These are phyloP conservation scores for Tribonema minus DNA, from an alignment of 108 stramenopile genomes.

Conservation along the genomic window DNA sequence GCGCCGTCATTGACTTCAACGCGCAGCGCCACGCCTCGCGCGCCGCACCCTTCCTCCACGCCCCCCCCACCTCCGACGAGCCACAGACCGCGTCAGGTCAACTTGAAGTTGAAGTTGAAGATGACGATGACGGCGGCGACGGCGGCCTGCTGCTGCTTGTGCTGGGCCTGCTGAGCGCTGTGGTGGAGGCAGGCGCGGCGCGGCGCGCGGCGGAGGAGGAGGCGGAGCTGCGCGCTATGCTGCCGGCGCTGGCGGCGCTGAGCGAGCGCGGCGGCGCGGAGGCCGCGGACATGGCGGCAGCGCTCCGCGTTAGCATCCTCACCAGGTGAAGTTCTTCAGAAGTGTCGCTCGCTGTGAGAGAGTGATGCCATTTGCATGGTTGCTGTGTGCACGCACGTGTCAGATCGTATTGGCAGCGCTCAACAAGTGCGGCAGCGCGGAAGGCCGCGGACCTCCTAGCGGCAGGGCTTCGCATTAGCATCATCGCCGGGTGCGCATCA, in stretches of 20 bases:
- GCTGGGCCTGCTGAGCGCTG: slow-evolving; percentile 15
- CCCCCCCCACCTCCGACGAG: neutral
- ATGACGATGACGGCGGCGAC: neutral
- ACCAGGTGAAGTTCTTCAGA: too few species aligned
- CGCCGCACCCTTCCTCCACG: neutral
- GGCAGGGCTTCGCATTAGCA: too few species aligned
- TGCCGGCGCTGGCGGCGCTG: slow-evolving; percentile 7
- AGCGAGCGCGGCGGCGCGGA: slow-evolving; percentile 2
- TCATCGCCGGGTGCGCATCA: too few species aligned
- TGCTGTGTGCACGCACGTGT: too few species aligned
- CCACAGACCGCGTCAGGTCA: too few species aligned
- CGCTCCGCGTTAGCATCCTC: slow-evolving; percentile 17
- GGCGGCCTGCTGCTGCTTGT: slow-evolving; percentile 12
- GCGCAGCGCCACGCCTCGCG: neutral
- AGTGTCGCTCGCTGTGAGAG: too few species aligned
- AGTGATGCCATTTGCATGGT: too few species aligned
- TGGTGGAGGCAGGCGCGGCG: slow-evolving; percentile 29
- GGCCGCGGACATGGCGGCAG: slow-evolving; percentile 27
- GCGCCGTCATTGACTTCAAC: slow-evolving; percentile 12
- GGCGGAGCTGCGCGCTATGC: slow-evolving; percentile 16
- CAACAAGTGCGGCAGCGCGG: too few species aligned
- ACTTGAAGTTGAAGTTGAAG: too few species aligned
- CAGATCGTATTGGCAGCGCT: too few species aligned
- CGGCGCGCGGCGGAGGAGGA: slow-evolving; percentile 13
- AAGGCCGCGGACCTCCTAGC: too few species aligned